Percentiles rank a stretch among this genome's conserved stretches.
Conservation (phyloP, 202 grass and related monocot genomes). For the Digitaria exilis region DNA sequence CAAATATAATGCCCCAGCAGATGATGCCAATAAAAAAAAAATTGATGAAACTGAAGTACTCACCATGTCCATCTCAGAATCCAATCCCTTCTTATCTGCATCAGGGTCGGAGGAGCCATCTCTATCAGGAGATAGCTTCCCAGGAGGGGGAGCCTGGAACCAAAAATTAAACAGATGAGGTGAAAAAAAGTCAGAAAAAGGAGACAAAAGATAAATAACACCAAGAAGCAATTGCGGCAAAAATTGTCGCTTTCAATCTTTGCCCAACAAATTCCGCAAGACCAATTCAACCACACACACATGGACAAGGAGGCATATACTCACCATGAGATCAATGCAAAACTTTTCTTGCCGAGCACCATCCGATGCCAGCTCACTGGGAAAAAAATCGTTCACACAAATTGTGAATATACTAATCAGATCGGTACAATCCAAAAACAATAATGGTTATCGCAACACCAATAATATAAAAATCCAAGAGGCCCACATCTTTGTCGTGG, state of each 20-base stretch:
- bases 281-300: conserved; percentile 61
- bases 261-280: conserved; percentile 69
- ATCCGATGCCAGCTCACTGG: conserved; percentile 71
- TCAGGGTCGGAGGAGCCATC: conserved; percentile 70
- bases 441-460: conserved; percentile 47
- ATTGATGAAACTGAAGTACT: conserved; percentile 37
- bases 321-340: conserved; percentile 98
- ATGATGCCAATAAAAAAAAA: conserved; percentile 38
- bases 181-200: conserved; percentile 47
- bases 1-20: conserved; percentile 32
- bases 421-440: conserved; percentile 47
- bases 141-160: conserved; percentile 89
- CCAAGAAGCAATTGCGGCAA: conserved; percentile 44
- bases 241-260: conserved; percentile 81
- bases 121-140: conserved; percentile 92
- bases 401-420: conserved; percentile 58
- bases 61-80: conserved; percentile 79
- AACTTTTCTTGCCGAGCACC: conserved; percentile 78
- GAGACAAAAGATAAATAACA: conserved; percentile 38
- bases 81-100: conserved; percentile 62
- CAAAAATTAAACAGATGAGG: conserved; percentile 26
- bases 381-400: conserved; percentile 49
- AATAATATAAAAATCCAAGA: conserved; percentile 46
- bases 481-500: conserved; percentile 74
- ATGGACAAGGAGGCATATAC: conserved; percentile 56